Conservation (phyloP, 1,284 basidiomycete genomes). For the Heterobasidion occidentale region DNA sequence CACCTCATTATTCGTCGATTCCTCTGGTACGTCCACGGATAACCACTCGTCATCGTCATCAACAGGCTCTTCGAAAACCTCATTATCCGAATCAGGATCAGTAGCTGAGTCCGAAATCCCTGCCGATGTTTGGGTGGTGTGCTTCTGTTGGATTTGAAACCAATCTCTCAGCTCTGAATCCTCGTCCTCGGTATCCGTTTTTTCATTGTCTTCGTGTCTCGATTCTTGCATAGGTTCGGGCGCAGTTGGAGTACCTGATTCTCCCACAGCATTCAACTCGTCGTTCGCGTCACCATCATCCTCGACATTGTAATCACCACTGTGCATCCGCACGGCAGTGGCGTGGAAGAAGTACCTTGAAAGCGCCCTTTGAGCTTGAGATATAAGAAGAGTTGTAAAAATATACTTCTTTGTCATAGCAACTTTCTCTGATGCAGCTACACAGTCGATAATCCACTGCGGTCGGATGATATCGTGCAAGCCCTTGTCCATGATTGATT, state of each 20-base stretch:
- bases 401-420: constrained; percentile 64
- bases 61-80: constrained; percentile 34
- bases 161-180: constrained; percentile 35
- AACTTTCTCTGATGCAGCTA: constrained; percentile 40
- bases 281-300: constrained; percentile 29
- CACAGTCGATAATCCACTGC: constrained; percentile 76
- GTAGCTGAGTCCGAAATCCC: constrained; percentile 54
- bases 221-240: background rate
- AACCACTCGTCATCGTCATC: constrained; percentile 34
- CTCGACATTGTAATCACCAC: constrained; percentile 22
- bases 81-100: constrained; percentile 56
- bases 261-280: constrained; percentile 6
- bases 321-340: constrained; percentile 29
- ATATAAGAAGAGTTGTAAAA: background rate
- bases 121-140: constrained; percentile 18
- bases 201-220: constrained; percentile 4
- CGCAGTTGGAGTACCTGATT: no score
- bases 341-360: constrained; percentile 72
- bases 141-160: constrained; percentile 40
- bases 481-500: constrained; percentile 56
- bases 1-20: constrained; percentile 1
- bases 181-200: constrained; percentile 11
- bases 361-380: background rate
- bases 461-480: constrained; percentile 69
- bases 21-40: constrained; percentile 10